A percentile compares a stretch with the other conserved stretches of the same genome.
phyloP scores from a whole-genome alignment of 2,329 filamentous ascomycete genomes.

The Xylaria polymorpha region DNA sequence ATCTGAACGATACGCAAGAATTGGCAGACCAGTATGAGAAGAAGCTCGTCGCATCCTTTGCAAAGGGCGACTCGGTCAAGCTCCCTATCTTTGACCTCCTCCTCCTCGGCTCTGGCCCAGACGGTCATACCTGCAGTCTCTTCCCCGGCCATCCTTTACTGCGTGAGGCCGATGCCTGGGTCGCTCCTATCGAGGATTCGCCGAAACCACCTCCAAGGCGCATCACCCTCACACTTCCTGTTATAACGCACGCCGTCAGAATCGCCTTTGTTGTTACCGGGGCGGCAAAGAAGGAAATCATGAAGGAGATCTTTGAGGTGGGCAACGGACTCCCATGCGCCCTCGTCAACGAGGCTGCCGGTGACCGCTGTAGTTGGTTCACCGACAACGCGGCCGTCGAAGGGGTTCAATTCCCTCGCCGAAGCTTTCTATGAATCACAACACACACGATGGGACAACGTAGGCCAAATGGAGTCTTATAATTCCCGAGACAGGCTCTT shows the following conservation, averaged over 20 bases:
- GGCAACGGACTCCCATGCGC: constrained; percentile 84
- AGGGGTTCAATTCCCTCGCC: constrained; percentile 83
- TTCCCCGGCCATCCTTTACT: constrained; percentile 92
- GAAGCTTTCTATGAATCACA: constrained; percentile 65
- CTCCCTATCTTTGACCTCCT: constrained; percentile 95
- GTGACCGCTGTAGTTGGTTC: constrained; percentile 95
- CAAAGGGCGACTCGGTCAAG: constrained; percentile 91
- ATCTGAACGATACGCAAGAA: constrained; percentile 84
- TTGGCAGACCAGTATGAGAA: constrained; percentile 95
- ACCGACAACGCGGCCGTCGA: constrained; percentile 87
- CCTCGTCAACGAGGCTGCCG: constrained; percentile 84
- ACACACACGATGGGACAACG: neutral
- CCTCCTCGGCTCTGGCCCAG: constrained; percentile 91
- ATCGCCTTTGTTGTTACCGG: constrained; percentile 95
- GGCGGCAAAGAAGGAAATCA: constrained; percentile 86
- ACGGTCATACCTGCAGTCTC: constrained; percentile 96
- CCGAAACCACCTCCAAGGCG: constrained; percentile 92
- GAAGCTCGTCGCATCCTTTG: constrained; percentile 84
- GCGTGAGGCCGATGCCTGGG: constrained; percentile 89
- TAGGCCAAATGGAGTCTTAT: neutral
- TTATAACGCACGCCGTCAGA: constrained; percentile 86
- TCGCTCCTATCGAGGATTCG: constrained; percentile 89
- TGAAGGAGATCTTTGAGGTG: constrained; percentile 93
- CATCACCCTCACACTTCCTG: constrained; percentile 92
- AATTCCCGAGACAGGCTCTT: neutral